Evolutionary conservation across 139 green algal species (phyloP).

Genomic region (Trebouxia sp.): DNA sequence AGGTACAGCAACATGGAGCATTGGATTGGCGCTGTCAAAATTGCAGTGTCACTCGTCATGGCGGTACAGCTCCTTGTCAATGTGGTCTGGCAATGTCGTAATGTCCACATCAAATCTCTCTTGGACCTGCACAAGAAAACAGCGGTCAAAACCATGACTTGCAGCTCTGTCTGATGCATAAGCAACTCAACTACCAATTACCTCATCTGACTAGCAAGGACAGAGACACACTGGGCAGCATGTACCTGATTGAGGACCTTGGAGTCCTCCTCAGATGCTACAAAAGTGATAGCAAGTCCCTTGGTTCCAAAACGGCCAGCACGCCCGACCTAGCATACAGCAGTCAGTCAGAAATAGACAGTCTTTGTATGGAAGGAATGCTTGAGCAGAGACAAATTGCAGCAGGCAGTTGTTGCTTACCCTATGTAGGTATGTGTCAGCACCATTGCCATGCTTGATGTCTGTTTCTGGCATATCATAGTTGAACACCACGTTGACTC

Average conservation of each 20-base stretch:
- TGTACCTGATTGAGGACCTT: constrained; percentile 74
- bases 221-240: too few species aligned
- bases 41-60: not conserved
- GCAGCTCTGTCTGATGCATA: too few species aligned
- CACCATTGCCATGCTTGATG: constrained; percentile 85
- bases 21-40: too few species aligned
- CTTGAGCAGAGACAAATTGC: not conserved
- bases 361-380: not conserved
- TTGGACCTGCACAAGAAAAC: constrained; percentile 65
- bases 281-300: constrained; percentile 99
- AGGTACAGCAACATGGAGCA: too few species aligned
- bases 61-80: constrained; percentile 86
- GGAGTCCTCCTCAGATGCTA: constrained; percentile 84
- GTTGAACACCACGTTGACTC: constrained; percentile 99
- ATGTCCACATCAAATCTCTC: constrained; percentile 99
- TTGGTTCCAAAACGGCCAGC: constrained; percentile 99
- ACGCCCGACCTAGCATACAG: constrained; percentile 77
- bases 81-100: constrained; percentile 92
- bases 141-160: not conserved
- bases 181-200: too few species aligned
- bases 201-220: too few species aligned
- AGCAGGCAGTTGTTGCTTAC: constrained; percentile 31
- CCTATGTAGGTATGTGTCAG: constrained; percentile 98
- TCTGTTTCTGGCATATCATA: constrained; percentile 99
- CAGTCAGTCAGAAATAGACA: too few species aligned